Percentiles rank a stretch among this genome's conserved stretches.
These are phyloP conservation scores for Exophiala dermatitidis DNA, from an alignment of 2,329 filamentous ascomycete genomes.

Conservation along the genomic window DNA sequence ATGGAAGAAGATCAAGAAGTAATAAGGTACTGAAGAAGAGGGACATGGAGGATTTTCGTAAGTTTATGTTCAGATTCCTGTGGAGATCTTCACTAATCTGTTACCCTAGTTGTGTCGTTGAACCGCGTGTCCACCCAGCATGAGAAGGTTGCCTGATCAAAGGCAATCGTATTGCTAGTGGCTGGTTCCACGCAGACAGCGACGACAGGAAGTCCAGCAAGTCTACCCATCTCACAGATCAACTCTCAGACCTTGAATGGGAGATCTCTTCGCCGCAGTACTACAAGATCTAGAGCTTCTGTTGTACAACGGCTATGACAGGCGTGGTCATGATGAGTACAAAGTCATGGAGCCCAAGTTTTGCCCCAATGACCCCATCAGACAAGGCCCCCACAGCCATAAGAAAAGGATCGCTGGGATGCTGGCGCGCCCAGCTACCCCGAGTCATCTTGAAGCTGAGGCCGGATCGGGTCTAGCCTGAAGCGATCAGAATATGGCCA, in stretches of 20 bases:
- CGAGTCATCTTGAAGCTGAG: too few species aligned
- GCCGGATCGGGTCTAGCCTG: too few species aligned
- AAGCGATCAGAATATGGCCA: too few species aligned
- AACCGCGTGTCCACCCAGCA: constrained; percentile 88
- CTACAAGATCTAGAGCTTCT: constrained; percentile 1
- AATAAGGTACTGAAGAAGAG: constrained; percentile 78
- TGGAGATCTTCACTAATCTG: constrained; percentile 6
- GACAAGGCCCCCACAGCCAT: too few species aligned
- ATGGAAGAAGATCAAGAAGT: constrained; percentile 63
- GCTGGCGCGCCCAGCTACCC: too few species aligned
- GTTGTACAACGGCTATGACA: background rate
- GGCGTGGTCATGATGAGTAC: background rate
- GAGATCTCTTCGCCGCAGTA: constrained; percentile 3
- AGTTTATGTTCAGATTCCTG: constrained; percentile 35
- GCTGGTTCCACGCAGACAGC: constrained; percentile 6
- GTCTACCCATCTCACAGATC: constrained; percentile 9
- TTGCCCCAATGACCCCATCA: too few species aligned
- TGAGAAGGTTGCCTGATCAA: constrained; percentile 75
- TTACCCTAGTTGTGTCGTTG: constrained; percentile 73
- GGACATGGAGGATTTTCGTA: constrained; percentile 82
- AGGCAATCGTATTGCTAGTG: constrained; percentile 12
- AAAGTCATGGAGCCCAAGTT: too few species aligned
- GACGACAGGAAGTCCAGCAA: constrained; percentile 4
- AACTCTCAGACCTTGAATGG: constrained; percentile 4
- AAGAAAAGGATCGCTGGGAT: too few species aligned